Conservation (phyloP, 179 eudicot genomes). For the Carnegiea gigantea region DNA sequence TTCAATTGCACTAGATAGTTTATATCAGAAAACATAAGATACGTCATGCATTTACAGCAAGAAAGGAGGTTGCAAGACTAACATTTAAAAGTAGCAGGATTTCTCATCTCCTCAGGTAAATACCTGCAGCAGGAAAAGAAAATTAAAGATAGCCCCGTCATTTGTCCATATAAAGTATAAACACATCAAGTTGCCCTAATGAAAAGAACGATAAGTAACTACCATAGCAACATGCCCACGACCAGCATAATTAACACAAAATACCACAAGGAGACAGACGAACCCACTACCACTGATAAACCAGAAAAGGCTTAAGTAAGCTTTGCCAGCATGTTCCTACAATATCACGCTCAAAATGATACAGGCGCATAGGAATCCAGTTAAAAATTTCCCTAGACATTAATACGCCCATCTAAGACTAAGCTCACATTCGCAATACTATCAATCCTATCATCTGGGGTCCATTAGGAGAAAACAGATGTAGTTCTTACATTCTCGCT, state of each 20-base stretch:
- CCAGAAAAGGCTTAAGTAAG: background rate
- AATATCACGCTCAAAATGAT: background rate
- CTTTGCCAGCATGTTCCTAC: no score
- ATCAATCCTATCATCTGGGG: background rate
- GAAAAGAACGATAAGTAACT: background rate
- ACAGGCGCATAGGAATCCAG: background rate
- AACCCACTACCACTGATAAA: background rate
- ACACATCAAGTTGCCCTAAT: background rate
- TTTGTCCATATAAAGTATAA: background rate
- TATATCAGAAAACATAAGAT: background rate
- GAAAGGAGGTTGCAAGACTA: constrained; percentile 32
- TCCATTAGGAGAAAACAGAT: background rate
- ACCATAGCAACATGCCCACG: background rate
- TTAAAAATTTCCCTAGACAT: background rate
- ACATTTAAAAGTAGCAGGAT: constrained; percentile 89
- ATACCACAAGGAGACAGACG: background rate
- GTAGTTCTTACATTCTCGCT: background rate
- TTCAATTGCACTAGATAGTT: background rate
- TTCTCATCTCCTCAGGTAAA: constrained; percentile 97
- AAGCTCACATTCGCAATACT: background rate
- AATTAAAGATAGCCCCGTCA: background rate
- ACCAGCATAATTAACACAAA: background rate
- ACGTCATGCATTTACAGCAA: background rate
- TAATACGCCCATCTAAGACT: background rate
- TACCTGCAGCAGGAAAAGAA: constrained; percentile 50